These are phyloP conservation scores for Trichoderma sp. DNA, from an alignment of 2,329 filamentous ascomycete species.

Conservation along the genomic window DNA sequence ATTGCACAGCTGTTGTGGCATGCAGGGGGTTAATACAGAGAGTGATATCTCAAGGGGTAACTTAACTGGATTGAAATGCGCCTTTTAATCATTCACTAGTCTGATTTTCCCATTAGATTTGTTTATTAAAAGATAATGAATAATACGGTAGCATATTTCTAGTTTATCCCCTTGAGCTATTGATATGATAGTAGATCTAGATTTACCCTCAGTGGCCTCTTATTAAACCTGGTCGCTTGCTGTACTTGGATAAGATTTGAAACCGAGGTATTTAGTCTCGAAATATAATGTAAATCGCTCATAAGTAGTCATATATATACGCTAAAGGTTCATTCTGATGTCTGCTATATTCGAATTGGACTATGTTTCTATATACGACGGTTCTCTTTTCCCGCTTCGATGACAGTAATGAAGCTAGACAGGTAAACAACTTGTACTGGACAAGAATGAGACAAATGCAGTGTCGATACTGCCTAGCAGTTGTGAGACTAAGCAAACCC, in stretches of 20 bases:
- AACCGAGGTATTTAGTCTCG: not conserved
- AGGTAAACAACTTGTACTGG: not conserved
- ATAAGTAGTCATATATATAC: not conserved
- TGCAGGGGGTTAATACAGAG: too few species aligned
- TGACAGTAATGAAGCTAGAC: not conserved
- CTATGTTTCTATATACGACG: not conserved
- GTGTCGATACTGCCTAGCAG: not conserved
- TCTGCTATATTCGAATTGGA: not conserved
- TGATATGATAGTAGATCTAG: too few species aligned
- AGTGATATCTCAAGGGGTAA: too few species aligned
- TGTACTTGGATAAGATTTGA: not conserved
- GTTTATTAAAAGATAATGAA: too few species aligned
- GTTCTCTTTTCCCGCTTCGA: not conserved
- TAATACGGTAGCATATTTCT: too few species aligned
- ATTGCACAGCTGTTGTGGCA: too few species aligned
- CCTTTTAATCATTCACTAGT: too few species aligned
- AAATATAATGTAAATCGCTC: not conserved
- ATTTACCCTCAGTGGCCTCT: too few species aligned
- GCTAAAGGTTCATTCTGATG: not conserved
- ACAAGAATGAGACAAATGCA: not conserved
- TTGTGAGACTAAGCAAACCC: not conserved
- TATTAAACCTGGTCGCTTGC: too few species aligned
- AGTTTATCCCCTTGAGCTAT: too few species aligned
- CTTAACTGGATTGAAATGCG: too few species aligned
- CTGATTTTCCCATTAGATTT: too few species aligned